Conservation (phyloP, 176 grass and related monocot species). For the Juncus inflexus region DNA sequence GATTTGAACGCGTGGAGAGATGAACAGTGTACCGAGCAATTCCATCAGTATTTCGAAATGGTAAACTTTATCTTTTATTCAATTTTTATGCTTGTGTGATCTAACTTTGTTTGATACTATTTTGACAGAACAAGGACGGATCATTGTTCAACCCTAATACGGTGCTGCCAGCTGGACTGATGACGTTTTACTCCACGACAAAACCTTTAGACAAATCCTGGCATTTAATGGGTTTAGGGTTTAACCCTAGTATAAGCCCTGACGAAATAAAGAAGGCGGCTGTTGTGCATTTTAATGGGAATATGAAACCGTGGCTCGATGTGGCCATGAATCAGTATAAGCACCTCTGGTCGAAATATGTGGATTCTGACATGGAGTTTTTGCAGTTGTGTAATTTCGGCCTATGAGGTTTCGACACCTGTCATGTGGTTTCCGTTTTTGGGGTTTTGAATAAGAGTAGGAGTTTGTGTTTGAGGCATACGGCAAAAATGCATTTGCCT, state of each 20-base stretch:
- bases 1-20: conserved; percentile 81
- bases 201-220: conserved; percentile 84
- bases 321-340: conserved; percentile 95
- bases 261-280: conserved; percentile 74
- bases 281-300: conserved; percentile 89
- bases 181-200: conserved; percentile 83
- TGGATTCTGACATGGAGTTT: conserved; percentile 94
- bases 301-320: conserved; percentile 99
- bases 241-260: conserved; percentile 76
- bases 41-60: conserved; percentile 85
- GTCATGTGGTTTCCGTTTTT: background rate
- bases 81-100: conserved; percentile 7
- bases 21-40: conserved; percentile 68
- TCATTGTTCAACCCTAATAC: conserved; percentile 58
- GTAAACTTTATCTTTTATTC: conserved; percentile 24
- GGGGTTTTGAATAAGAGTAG: conserved; percentile 3
- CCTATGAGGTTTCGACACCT: conserved; percentile 31
- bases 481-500: conserved; percentile 12
- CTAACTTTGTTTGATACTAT: background rate
- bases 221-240: conserved; percentile 94
- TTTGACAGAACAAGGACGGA: conserved; percentile 71
- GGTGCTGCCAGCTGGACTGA: conserved; percentile 68
- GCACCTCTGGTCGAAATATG: conserved; percentile 86
- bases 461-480: background rate
- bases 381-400: conserved; percentile 95